Evolutionary conservation across 2,329 filamentous ascomycete genomes (phyloP).

Genomic region (Zymoseptoria brevis): DNA sequence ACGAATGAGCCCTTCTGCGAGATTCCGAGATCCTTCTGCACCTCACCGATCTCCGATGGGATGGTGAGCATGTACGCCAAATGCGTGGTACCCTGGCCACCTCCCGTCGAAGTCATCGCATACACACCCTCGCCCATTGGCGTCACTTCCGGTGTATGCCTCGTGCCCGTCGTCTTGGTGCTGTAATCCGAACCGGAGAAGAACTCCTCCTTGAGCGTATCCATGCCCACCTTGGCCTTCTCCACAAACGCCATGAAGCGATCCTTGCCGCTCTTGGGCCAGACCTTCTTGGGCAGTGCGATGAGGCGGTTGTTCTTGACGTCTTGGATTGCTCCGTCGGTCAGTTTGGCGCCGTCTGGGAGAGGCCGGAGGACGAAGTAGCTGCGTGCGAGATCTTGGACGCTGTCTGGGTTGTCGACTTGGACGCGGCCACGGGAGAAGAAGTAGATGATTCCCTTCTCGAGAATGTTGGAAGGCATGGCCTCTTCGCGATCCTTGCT

Average conservation of each 20-base stretch:
- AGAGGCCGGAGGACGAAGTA: constrained; percentile 74
- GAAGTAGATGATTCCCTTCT: constrained; percentile 88
- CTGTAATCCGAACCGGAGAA: constrained; percentile 59
- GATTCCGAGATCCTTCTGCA: constrained; percentile 69
- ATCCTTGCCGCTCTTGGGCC: constrained; percentile 61
- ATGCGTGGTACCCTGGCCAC: constrained; percentile 53
- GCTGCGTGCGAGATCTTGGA: constrained; percentile 67
- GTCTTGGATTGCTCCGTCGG: constrained; percentile 49
- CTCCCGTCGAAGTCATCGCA: constrained; percentile 63
- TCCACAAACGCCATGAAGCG: constrained; percentile 78
- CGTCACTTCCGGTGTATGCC: constrained; percentile 60
- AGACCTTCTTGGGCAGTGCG: constrained; percentile 74
- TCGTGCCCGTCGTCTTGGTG: constrained; percentile 65
- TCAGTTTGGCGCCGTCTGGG: constrained; percentile 58
- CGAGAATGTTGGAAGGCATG: constrained; percentile 58
- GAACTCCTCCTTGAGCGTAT: constrained; percentile 65
- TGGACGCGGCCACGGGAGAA: constrained; percentile 74
- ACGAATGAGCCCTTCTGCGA: constrained; percentile 67
- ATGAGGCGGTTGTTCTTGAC: constrained; percentile 61
- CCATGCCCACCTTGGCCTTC: constrained; percentile 57
- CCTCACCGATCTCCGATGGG: constrained; percentile 58
- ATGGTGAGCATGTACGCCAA: constrained; percentile 73
- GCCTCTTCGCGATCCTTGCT: constrained; percentile 44
- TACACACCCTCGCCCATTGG: constrained; percentile 83
- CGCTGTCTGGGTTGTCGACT: constrained; percentile 58